Base-by-base conservation (phyloP, 805 yeast species). In the Pichia phayaonensis region DNA sequence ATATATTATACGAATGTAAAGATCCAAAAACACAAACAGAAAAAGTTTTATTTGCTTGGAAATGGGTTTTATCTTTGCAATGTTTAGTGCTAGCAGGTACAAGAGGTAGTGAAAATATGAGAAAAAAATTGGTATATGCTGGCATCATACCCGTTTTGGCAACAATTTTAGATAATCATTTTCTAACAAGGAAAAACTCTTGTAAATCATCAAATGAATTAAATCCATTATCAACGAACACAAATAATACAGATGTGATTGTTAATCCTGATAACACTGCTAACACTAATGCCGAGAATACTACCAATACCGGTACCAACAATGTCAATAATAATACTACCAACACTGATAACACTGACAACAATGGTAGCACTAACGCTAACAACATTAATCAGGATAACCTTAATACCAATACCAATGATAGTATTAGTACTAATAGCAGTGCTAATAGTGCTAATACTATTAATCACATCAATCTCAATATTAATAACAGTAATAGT, bases 11-110 rank as follows among this genome's bases (percentile, higher is more conserved):
- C 62, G 95, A 86, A 59, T 90, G 97, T 62, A 80, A 78, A 41
- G 55, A 65, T 42, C 69, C 69, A 0, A 54, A 56, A 21, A 55
- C 54, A 16, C 66, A 65, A 21, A 59, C 62, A 47, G 69, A 66
- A 42, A 76, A 82, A 24, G 72, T 88, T 55, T 73, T 85, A 4
- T 59, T 55, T n/a, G 90, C 95, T 0, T 92, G 97, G 97, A 92
- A 92, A 70, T 92, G 99, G 99, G 87, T 96, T 7, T 71, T 92
- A 49, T 87, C 97, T 0, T 82, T 94, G 62, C 99, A 92, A 70
- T 90, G 97, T 64, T 71, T 92, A 50, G 95, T 92, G 1, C 75
- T 89, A 50, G 81, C 92, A 20, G 97, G 97, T 15, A 90, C 97
- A 1, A 76, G 97, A 57, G 99, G 99, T 23, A 82, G 95, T 1